Evolutionary conservation across 176 grass and related monocot genomes (phyloP).

Genomic region (Phoenix roebelenii): DNA sequence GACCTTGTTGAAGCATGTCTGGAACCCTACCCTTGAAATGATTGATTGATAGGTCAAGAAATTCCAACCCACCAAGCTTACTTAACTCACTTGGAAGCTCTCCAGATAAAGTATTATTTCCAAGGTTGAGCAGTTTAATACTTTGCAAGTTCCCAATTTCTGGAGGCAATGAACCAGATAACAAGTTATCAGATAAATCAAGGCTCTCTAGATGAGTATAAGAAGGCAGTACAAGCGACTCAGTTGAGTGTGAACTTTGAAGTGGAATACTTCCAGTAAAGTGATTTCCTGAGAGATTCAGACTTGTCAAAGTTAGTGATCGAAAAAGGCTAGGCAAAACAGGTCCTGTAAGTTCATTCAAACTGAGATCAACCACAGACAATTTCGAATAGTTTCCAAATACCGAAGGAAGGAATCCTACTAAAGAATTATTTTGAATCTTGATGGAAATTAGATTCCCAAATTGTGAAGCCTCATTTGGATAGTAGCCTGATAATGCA

Average conservation of each 20-base stretch:
- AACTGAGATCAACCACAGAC: slow-evolving; percentile 69
- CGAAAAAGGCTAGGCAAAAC: slow-evolving; percentile 61
- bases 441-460: slow-evolving; percentile 61
- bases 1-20: slow-evolving; percentile 54
- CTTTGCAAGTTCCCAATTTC: slow-evolving; percentile 76
- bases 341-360: slow-evolving; percentile 62
- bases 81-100: slow-evolving; percentile 62
- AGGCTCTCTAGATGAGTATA: slow-evolving; percentile 57
- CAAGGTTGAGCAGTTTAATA: slow-evolving; percentile 56
- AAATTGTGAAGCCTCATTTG: slow-evolving; percentile 67
- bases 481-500: slow-evolving; percentile 54
- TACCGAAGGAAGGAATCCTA: slow-evolving; percentile 61
- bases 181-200: slow-evolving; percentile 76
- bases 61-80: slow-evolving; percentile 54
- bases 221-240: slow-evolving; percentile 58
- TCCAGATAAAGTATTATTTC: slow-evolving; percentile 71
- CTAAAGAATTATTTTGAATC: slow-evolving; percentile 66
- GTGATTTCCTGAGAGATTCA: slow-evolving; percentile 76
- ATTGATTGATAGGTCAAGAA: slow-evolving; percentile 81
- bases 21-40: slow-evolving; percentile 67
- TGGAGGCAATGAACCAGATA: slow-evolving; percentile 56
- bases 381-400: slow-evolving; percentile 69
- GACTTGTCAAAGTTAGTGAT: slow-evolving; percentile 46
- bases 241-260: slow-evolving; percentile 55
- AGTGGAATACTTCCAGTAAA: slow-evolving; percentile 74